These are phyloP conservation scores for Stephania cephalantha DNA, from an alignment of 164 flowering plant species.

Conservation along the genomic window DNA sequence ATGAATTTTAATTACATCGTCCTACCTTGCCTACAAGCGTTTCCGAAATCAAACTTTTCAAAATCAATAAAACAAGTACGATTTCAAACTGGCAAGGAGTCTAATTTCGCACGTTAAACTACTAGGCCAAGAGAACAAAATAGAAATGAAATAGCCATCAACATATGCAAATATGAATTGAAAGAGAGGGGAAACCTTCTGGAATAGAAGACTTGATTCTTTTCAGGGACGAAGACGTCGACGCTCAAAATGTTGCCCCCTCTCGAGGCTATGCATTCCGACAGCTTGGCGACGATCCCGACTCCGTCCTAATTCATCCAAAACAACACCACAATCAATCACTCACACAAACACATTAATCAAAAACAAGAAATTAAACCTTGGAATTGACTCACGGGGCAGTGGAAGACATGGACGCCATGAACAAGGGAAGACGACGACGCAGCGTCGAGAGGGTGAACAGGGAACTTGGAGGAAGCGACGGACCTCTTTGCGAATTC, in stretches of 20 bases:
- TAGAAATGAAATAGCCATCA: not conserved
- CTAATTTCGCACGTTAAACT: too few species aligned
- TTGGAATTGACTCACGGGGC: slow-evolving; percentile 47
- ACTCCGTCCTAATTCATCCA: slow-evolving; percentile 48
- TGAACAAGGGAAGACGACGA: slow-evolving; percentile 29
- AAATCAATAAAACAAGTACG: not conserved
- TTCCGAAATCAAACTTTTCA: not conserved
- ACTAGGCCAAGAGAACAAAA: too few species aligned
- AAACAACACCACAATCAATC: slow-evolving; percentile 3
- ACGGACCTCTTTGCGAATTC: slow-evolving; percentile 36
- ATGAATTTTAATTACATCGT: too few species aligned
- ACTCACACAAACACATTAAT: not conserved
- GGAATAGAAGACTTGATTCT: slow-evolving; percentile 73
- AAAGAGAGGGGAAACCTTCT: slow-evolving; percentile 47
- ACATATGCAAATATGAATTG: not conserved
- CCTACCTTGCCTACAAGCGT: not conserved
- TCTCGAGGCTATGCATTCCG: slow-evolving; percentile 81
- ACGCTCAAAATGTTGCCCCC: slow-evolving; percentile 86
- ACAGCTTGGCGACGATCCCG: slow-evolving; percentile 86
- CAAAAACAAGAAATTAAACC: not conserved
- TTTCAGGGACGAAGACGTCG: slow-evolving; percentile 82
- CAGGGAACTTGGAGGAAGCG: slow-evolving; percentile 26
- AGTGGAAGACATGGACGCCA: slow-evolving; percentile 80
- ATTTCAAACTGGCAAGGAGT: too few species aligned
- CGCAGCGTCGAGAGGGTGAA: slow-evolving; percentile 20